Conservation (phyloP, 352 stramenopile genomes). For the Globisporangium camurandrum region DNA sequence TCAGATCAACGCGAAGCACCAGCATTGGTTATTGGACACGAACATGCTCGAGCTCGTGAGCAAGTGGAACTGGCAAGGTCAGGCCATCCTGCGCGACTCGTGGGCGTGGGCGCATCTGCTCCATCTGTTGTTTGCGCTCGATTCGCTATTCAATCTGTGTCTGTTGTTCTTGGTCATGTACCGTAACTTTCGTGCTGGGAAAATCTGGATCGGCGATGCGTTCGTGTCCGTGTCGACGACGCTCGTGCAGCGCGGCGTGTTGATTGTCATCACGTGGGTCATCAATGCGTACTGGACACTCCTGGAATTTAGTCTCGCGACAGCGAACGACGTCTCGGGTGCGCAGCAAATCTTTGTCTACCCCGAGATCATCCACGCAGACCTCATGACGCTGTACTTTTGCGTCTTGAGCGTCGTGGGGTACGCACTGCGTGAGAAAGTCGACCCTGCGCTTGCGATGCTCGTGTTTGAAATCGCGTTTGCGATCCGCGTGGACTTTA, state of each 20-base stretch:
- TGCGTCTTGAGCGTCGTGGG: neutral
- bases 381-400: conserved; percentile 9
- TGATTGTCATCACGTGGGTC: conserved; percentile 27
- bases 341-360: conserved; percentile 1
- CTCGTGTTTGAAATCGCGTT: conserved; percentile 5
- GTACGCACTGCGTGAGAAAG: neutral
- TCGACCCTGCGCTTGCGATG: conserved; percentile 6
- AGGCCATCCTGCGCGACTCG: conserved; percentile 23
- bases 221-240: conserved; percentile 37
- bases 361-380: conserved; percentile 6
- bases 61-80: conserved; percentile 5
- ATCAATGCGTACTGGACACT: conserved; percentile 43
- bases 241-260: conserved; percentile 20
- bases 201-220: conserved; percentile 40
- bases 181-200: conserved; percentile 21
- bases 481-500: neutral
- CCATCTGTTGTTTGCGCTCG: conserved; percentile 33
- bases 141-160: conserved; percentile 29
- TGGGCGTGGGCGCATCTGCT: conserved; percentile 47
- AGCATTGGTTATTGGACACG: conserved; percentile 10
- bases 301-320: conserved; percentile 24
- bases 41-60: conserved; percentile 12
- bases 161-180: conserved; percentile 30
- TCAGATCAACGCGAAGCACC: conserved; percentile 30
- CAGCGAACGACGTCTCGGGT: conserved; percentile 2